Base-by-base conservation (phyloP, 306 rosid species). In the Myrica gale region DNA sequence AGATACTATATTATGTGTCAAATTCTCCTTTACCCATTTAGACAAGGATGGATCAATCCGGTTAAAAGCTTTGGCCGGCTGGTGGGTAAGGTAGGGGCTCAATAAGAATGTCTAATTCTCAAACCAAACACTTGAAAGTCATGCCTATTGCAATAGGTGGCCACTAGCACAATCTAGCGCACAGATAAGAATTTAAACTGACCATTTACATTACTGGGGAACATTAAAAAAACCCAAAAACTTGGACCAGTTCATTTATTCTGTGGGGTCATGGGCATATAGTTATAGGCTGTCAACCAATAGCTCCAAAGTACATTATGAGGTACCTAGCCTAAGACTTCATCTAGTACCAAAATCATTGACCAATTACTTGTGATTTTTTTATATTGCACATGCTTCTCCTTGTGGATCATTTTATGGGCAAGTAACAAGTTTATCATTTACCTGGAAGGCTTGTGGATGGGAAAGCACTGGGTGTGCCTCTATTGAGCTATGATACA, bases 241-340 rank as follows among this genome's bases (percentile, higher is more conserved):
- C n/a, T 26, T 41, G 73, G 52, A 15, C n/a, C 44, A 54, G 43
- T 51, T 42, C 45, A 63, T 75, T 75, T 12, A 53, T 68, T 43
- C 8, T 0, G 11, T 3, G 10, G 9, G 72, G 53, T 45, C 53
- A 45, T 45, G 54, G 39, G 61, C 32, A 72, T 9, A 57, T 57
- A 8, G 26, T 37, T 7, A n/a, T 55, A 20, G 15, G 13, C 19
- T 32, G 3, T 37, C 6, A 3, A 62, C 11, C 7, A 39, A 61
- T 15, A 61, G 45, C 11, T 61, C 1, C 47, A 32, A 61, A 61
- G 32, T 4, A 39, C 44, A 41, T 63, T 17, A 39, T 15, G 5
- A 39, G 7, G 41, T 48, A 39, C 47, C 47, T 13, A 74, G 50
- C 56, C 42, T 0, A 41, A 21, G 73, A 52, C 61, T 69, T 52